A percentile compares a stretch with the other conserved stretches of the same genome.
Evolutionary conservation across 2,329 filamentous ascomycete genomes (phyloP).

Genomic region (Pseudogymnoascus sp.): DNA sequence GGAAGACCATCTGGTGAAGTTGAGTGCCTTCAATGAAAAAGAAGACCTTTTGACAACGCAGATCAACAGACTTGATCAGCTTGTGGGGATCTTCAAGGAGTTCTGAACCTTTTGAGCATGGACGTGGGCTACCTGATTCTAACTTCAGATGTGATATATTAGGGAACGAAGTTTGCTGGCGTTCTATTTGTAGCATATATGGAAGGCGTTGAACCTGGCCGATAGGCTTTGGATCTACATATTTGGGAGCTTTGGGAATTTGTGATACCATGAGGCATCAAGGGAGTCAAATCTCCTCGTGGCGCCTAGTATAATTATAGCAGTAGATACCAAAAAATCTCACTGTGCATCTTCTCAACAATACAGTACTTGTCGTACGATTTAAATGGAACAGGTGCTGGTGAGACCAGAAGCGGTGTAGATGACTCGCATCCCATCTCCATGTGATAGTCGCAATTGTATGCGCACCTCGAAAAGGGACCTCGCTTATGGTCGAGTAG

Average conservation of each 20-base stretch:
- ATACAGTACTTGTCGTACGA: neutral
- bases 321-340: neutral
- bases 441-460: constrained; percentile 2
- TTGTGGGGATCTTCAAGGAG: constrained; percentile 76
- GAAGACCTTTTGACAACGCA: constrained; percentile 70
- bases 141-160: constrained; percentile 6
- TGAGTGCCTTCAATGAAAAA: constrained; percentile 50
- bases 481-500: constrained; percentile 1
- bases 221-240: constrained; percentile 8
- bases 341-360: neutral
- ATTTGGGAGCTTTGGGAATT: constrained; percentile 6
- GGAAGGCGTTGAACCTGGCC: constrained; percentile 3
- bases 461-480: neutral
- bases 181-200: constrained; percentile 7
- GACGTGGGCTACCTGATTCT: neutral
- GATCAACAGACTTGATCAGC: constrained; percentile 71
- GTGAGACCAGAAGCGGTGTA: neutral
- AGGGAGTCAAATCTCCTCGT: neutral
- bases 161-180: neutral
- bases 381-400: neutral
- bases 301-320: constrained; percentile 1
- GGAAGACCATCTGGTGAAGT: constrained; percentile 59
- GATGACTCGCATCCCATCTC: neutral
- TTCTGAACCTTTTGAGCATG: constrained; percentile 40
- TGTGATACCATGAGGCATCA: constrained; percentile 6